Conservation (phyloP, 306 rosid species). For the Inga leiocalycina region DNA sequence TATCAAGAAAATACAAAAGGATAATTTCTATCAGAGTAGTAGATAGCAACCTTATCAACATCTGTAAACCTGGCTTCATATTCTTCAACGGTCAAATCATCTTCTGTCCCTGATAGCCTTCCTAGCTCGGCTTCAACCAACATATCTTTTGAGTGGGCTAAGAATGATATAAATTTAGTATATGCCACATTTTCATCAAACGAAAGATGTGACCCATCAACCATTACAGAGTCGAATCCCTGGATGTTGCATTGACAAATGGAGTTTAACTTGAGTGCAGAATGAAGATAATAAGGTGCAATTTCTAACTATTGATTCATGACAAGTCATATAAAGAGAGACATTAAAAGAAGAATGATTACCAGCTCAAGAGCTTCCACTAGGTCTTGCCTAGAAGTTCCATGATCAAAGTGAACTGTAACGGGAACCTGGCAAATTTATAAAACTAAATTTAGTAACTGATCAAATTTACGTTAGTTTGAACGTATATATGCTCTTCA, state of each 20-base stretch:
- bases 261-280: constrained; percentile 17
- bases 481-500: constrained; percentile 5
- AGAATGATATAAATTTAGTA: constrained; percentile 69
- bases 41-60: constrained; percentile 62
- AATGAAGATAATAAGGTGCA: constrained; percentile 23
- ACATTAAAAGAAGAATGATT: constrained; percentile 31
- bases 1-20: constrained; percentile 8
- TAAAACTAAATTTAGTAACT: constrained; percentile 31
- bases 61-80: constrained; percentile 91
- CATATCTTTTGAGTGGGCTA: constrained; percentile 81
- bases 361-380: constrained; percentile 91
- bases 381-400: constrained; percentile 81
- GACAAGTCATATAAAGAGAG: constrained; percentile 24
- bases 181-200: constrained; percentile 70
- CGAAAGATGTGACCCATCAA: constrained; percentile 92
- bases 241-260: constrained; percentile 42
- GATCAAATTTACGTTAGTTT: constrained; percentile 11
- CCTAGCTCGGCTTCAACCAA: constrained; percentile 96
- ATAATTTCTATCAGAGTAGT: constrained; percentile 9
- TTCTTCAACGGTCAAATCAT: constrained; percentile 87
- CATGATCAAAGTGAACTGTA: constrained; percentile 92
- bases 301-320: constrained; percentile 16
- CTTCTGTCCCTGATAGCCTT: constrained; percentile 96
- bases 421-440: constrained; percentile 74
- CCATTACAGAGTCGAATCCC: constrained; percentile 95